Evolutionary conservation across 2,329 filamentous ascomycete genomes (phyloP).

Genomic region (Colletotrichum sp.): DNA sequence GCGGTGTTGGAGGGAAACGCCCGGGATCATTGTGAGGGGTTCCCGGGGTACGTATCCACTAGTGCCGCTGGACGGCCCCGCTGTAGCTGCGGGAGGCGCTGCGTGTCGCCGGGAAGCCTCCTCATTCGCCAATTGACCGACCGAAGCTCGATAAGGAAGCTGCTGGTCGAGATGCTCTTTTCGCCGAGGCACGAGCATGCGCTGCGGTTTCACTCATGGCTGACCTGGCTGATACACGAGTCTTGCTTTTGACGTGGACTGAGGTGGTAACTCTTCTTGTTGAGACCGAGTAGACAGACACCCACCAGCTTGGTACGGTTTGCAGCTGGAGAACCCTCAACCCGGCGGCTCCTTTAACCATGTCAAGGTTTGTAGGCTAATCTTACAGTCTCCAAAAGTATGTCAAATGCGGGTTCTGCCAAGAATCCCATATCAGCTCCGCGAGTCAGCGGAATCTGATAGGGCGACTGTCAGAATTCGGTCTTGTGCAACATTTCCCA

Average conservation of each 20-base stretch:
- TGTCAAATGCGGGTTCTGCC: neutral
- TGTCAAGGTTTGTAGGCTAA: neutral
- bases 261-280: neutral
- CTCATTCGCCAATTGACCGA: slow-evolving; percentile 8
- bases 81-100: neutral
- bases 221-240: neutral
- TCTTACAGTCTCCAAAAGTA: neutral
- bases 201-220: neutral
- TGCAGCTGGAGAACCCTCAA: neutral
- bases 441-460: slow-evolving; percentile 2
- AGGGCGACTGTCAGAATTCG: neutral
- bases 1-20: neutral
- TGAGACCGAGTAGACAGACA: neutral
- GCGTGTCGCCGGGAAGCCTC: neutral
- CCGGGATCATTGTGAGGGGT: neutral
- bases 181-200: neutral
- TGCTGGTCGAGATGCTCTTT: neutral
- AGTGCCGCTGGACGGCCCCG: neutral
- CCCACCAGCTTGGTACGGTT: neutral
- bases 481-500: neutral
- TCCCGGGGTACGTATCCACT: neutral
- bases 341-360: neutral
- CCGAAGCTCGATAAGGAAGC: slow-evolving; percentile 7
- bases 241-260: neutral
- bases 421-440: neutral